A percentile compares a stretch with the other conserved stretches of the same genome.
Evolutionary conservation across 192 early-diverging fungal genomes (phyloP).

Genomic region (Coemansia sp.): DNA sequence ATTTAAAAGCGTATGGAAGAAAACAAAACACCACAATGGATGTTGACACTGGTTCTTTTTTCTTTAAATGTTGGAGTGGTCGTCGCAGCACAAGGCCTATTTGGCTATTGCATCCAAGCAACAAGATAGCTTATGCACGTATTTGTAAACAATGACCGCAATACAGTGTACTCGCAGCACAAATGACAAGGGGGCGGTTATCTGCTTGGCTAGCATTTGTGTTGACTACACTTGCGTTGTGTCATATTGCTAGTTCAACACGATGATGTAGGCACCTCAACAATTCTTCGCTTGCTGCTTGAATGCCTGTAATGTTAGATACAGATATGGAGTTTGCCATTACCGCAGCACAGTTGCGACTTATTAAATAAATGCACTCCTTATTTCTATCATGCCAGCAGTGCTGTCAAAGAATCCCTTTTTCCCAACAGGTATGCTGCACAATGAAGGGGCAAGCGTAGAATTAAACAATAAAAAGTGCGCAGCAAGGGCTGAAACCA

Average conservation of each 20-base stretch:
- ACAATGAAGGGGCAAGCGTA: not conserved
- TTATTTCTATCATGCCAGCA: too few species aligned
- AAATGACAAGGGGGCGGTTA: too few species aligned
- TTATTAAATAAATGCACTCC: not conserved
- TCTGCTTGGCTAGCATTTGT: not conserved
- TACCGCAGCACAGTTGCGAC: not conserved
- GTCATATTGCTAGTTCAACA: not conserved
- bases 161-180: not conserved
- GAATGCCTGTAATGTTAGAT: not conserved
- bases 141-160: not conserved
- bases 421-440: not conserved
- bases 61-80: not conserved
- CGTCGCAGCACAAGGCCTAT: too few species aligned
- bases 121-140: not conserved
- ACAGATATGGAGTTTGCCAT: not conserved
- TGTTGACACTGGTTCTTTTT: not conserved
- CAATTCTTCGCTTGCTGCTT: too few species aligned
- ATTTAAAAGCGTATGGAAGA: too few species aligned
- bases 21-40: too few species aligned
- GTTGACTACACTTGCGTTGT: not conserved
- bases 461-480: not conserved
- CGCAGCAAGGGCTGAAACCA: not conserved
- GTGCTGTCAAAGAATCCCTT: not conserved
- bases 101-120: not conserved
- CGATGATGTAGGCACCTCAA: not conserved